phyloP scores from a whole-genome alignment of 2,329 filamentous ascomycete species.

The Scedosporium apiospermum region DNA sequence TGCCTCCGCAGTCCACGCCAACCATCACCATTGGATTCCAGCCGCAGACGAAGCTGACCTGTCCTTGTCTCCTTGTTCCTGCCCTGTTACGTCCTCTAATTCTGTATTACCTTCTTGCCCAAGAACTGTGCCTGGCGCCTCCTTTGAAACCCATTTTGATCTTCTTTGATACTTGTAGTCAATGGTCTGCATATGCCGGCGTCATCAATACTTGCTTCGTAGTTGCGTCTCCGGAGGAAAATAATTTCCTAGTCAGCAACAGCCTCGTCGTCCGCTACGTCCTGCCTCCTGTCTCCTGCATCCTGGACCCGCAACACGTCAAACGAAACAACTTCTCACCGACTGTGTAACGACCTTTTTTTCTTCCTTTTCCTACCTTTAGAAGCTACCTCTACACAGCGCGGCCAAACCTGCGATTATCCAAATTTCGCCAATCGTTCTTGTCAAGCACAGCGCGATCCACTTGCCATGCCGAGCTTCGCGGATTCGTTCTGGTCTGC shows the following conservation, averaged over 20 bases:
- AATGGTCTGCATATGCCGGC: too few relatives aligned
- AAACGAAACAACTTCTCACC: background rate
- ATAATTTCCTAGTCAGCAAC: conserved; percentile 3
- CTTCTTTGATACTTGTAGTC: background rate
- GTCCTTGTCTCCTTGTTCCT: background rate
- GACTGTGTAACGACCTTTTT: background rate
- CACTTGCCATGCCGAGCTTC: conserved; percentile 68
- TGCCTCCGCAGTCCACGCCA: background rate
- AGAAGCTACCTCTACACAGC: background rate
- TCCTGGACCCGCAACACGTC: background rate
- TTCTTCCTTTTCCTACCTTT: background rate
- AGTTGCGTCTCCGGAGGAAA: background rate
- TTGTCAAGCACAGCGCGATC: background rate
- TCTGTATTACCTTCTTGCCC: background rate
- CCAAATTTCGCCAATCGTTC: background rate
- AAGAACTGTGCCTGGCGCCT: background rate
- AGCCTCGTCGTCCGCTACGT: background rate
- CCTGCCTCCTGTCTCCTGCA: background rate
- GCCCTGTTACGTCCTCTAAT: background rate
- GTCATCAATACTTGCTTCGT: too few relatives aligned
- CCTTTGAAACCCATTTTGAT: background rate
- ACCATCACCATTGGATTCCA: background rate
- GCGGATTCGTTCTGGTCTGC: conserved; percentile 95
- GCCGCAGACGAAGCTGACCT: background rate
- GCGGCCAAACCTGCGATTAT: background rate